These are phyloP conservation scores for Aspergillus quadricinctus DNA, from an alignment of 2,329 filamentous ascomycete genomes.

Conservation along the genomic window DNA sequence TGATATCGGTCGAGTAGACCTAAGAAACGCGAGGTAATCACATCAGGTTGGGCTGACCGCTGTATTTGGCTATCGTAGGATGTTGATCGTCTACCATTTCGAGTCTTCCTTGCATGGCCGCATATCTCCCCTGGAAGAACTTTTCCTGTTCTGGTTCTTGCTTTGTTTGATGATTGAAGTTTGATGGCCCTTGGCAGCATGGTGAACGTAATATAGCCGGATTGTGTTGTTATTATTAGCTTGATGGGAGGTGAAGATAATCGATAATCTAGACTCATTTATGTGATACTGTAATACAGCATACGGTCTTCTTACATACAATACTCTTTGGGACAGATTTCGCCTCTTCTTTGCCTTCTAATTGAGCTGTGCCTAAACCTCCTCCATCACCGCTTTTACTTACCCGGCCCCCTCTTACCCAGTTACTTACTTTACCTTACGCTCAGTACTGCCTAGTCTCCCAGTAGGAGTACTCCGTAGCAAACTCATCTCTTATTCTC, in stretches of 20 bases:
- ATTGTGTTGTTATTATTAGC: not conserved
- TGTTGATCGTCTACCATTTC: not conserved
- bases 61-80: not conserved
- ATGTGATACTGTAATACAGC: not conserved
- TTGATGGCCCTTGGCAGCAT: not conserved
- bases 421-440: too few species aligned
- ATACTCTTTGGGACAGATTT: not conserved
- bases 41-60: not conserved
- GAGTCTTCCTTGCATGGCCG: not conserved
- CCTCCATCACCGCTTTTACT: not conserved
- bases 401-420: not conserved
- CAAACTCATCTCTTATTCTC: slow-evolving; percentile 5
- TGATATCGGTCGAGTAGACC: not conserved
- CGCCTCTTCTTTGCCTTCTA: not conserved
- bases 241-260: not conserved
- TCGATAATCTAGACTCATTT: not conserved
- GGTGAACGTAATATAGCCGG: not conserved
- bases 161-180: not conserved
- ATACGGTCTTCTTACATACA: not conserved
- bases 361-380: not conserved
- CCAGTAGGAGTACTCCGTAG: not conserved
- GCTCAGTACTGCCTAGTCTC: not conserved
- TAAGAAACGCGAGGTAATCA: not conserved
- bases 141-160: not conserved
- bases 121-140: not conserved